phyloP scores from a whole-genome alignment of 2,329 filamentous ascomycete species.

The Neonectria magnoliae region DNA sequence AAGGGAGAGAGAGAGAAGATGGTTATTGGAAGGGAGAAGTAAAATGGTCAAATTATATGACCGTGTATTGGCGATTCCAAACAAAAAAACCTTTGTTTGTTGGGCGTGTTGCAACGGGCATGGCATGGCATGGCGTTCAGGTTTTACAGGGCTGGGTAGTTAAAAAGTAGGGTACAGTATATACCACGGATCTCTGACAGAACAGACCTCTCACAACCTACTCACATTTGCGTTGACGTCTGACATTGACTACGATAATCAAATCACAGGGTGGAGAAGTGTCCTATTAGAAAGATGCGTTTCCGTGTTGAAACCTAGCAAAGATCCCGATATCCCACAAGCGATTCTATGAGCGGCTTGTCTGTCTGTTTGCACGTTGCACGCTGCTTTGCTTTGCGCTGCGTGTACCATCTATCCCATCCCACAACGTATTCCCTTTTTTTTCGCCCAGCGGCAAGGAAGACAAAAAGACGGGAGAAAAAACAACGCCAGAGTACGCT shows the following conservation, averaged over 20 bases:
- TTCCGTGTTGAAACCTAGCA: slow-evolving; percentile 30
- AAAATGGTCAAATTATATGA: slow-evolving; percentile 24
- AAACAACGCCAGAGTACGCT: slow-evolving; percentile 25
- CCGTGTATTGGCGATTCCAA: slow-evolving; percentile 5
- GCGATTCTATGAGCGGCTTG: slow-evolving; percentile 29
- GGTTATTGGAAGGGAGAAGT: slow-evolving; percentile 75
- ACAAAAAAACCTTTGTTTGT: slow-evolving; percentile 19
- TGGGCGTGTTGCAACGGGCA: slow-evolving; percentile 33
- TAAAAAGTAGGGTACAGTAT: slow-evolving; percentile 32
- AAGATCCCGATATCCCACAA: slow-evolving; percentile 25
- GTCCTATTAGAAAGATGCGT: neutral
- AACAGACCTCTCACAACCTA: slow-evolving; percentile 3
- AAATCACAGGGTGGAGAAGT: neutral
- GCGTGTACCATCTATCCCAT: slow-evolving; percentile 27
- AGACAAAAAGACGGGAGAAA: slow-evolving; percentile 20
- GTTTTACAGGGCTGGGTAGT: slow-evolving; percentile 32
- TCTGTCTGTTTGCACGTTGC: slow-evolving; percentile 38
- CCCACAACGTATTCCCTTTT: slow-evolving; percentile 22
- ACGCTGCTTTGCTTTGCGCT: slow-evolving; percentile 22
- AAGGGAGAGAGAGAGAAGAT: slow-evolving; percentile 92
- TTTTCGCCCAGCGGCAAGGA: slow-evolving; percentile 8
- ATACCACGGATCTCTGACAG: slow-evolving; percentile 27
- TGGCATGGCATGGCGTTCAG: slow-evolving; percentile 50
- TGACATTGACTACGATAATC: neutral
- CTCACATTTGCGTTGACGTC: neutral